Evolutionary conservation across 768 basidiomycete species (phyloP).

Genomic region (Rhizopogon vinicolor): DNA sequence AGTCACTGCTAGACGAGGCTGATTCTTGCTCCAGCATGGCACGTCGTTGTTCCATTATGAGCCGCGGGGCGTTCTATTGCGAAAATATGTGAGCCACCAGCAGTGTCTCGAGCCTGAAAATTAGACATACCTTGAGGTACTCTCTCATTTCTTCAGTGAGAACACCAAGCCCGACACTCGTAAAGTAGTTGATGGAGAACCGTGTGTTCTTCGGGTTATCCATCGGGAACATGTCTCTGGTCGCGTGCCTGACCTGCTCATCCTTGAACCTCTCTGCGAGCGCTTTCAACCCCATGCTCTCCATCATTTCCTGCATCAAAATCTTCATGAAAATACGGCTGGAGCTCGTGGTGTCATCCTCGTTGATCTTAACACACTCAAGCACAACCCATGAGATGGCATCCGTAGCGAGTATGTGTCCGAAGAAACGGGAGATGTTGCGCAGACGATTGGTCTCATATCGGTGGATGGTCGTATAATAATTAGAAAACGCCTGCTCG

Average conservation of each 20-base stretch:
- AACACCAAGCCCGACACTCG: constrained; percentile 85
- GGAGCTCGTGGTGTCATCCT: constrained; percentile 95
- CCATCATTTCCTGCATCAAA: constrained; percentile 92
- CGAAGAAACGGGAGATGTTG: constrained; percentile 96
- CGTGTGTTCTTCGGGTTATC: constrained; percentile 97
- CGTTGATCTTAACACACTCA: constrained; percentile 85
- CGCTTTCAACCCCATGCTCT: constrained; percentile 84
- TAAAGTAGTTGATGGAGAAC: constrained; percentile 97
- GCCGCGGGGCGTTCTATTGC: constrained; percentile 79
- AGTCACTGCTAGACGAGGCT: constrained; percentile 37
- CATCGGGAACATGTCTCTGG: constrained; percentile 88
- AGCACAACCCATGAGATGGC: constrained; percentile 87
- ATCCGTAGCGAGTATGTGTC: constrained; percentile 84
- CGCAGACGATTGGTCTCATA: constrained; percentile 98
- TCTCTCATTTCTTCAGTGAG: constrained; percentile 97
- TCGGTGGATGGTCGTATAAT: constrained; percentile 95
- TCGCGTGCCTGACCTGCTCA: constrained; percentile 68
- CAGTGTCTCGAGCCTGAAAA: background rate
- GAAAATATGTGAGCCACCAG: constrained; percentile 5
- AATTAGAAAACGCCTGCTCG: constrained; percentile 82
- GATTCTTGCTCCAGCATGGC: constrained; percentile 75
- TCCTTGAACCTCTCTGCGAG: constrained; percentile 91
- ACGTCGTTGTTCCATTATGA: constrained; percentile 93
- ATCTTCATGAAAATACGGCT: constrained; percentile 98
- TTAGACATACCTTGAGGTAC: constrained; percentile 72